Percentiles rank a stretch among this genome's conserved stretches.
Evolutionary conservation across 1,284 basidiomycete species (phyloP).

Genomic region (Rhodotorula sp.): DNA sequence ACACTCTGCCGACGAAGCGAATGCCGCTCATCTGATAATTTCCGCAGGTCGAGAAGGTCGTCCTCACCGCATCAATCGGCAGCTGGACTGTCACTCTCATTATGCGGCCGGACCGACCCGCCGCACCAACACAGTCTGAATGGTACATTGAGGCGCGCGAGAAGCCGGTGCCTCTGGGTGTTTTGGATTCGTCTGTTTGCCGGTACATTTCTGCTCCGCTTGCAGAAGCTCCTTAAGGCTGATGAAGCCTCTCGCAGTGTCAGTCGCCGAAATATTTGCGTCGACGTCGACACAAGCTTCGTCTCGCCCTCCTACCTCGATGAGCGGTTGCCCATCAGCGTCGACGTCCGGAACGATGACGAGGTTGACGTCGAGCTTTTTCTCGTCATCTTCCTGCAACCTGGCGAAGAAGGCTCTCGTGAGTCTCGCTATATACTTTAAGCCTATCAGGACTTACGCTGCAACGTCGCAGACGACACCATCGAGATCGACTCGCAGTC

Average conservation of each 20-base stretch:
- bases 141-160: conserved; percentile 13
- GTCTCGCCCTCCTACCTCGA: conserved; percentile 68
- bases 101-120: background rate
- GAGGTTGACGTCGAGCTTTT: conserved; percentile 64
- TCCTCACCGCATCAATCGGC: conserved; percentile 7
- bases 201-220: conserved; percentile 4
- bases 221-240: background rate
- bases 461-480: conserved; percentile 11
- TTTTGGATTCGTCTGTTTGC: background rate
- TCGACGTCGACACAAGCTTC: background rate
- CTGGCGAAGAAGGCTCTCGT: conserved; percentile 74
- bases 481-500: conserved; percentile 48
- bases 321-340: conserved; percentile 68
- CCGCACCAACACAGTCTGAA: background rate
- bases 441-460: background rate
- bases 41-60: conserved; percentile 21
- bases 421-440: conserved; percentile 42
- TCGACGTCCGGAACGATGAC: conserved; percentile 69
- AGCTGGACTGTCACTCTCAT: conserved; percentile 16
- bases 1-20: fast-evolving
- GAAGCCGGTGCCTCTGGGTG: background rate
- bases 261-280: conserved; percentile 60
- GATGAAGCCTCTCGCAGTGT: conserved; percentile 55
- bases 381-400: conserved; percentile 72
- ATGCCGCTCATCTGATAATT: background rate